These are phyloP conservation scores for Colletotrichum magnum DNA, from an alignment of 2,329 filamentous ascomycete genomes.

Conservation along the genomic window DNA sequence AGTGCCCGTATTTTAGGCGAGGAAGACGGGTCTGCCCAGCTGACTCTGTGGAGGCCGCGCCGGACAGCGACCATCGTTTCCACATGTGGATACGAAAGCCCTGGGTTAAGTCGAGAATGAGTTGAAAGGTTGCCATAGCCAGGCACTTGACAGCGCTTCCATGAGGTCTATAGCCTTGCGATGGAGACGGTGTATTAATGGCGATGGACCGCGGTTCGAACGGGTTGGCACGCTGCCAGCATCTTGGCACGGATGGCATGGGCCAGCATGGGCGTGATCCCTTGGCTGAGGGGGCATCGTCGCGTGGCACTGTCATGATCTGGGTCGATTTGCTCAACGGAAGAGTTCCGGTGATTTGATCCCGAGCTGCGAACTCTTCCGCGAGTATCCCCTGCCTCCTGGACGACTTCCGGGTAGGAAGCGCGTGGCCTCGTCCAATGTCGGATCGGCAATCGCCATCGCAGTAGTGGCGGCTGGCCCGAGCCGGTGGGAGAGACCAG, in stretches of 20 bases:
- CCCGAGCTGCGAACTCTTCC: background rate
- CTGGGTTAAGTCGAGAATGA: background rate
- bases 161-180: too few species aligned
- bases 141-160: background rate
- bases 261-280: background rate
- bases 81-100: background rate
- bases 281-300: background rate
- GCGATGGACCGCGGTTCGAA: background rate
- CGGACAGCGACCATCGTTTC: background rate
- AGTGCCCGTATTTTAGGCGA: too few species aligned
- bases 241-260: constrained; percentile 2
- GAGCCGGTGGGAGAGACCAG: too few species aligned
- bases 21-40: too few species aligned
- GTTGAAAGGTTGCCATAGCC: background rate
- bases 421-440: background rate
- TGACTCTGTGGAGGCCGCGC: background rate
- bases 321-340: background rate
- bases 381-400: background rate
- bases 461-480: background rate
- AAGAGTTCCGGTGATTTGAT: background rate
- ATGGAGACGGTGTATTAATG: too few species aligned
- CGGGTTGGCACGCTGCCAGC: background rate
- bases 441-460: background rate
- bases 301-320: constrained; percentile 6
- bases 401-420: background rate